A percentile compares a stretch with the other conserved stretches of the same genome.
Conservation (phyloP, 75 land plant species). For the Pseudotsuga menziesii region DNA sequence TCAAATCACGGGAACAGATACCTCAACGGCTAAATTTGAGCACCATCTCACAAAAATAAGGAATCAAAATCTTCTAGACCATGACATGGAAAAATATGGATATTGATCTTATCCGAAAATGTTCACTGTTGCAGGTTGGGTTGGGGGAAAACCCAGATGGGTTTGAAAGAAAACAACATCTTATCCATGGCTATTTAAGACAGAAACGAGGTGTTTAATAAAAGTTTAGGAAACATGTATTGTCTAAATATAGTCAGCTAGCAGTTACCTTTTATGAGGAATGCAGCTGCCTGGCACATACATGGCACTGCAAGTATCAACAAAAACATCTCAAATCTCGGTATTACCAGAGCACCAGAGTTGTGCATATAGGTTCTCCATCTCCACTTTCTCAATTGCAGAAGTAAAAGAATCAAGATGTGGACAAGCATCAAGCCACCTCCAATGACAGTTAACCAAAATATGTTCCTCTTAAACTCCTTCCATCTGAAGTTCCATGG, state of each 20-base stretch:
- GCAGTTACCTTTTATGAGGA: conserved; percentile 58
- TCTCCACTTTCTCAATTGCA: conserved; percentile 26
- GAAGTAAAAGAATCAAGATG: conserved; percentile 24
- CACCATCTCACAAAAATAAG: too few relatives aligned
- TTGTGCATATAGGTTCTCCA: conserved; percentile 23
- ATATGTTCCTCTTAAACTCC: conserved; percentile 69
- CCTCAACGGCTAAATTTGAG: background rate
- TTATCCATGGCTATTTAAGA: background rate
- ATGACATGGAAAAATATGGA: too few relatives aligned
- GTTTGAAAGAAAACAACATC: background rate
- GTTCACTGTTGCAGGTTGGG: too few relatives aligned
- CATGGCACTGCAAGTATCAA: conserved; percentile 61
- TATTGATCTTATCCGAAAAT: too few relatives aligned
- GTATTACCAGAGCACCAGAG: conserved; percentile 62
- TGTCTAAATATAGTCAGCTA: background rate
- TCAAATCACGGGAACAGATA: background rate
- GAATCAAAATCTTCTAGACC: too few relatives aligned
- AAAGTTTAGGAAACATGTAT: background rate
- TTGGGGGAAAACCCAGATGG: too few relatives aligned
- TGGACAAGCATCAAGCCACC: conserved; percentile 55
- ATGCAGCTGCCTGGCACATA: conserved; percentile 53
- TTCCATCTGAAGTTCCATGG: conserved; percentile 45
- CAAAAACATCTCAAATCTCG: conserved; percentile 78
- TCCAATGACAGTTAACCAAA: conserved; percentile 70
- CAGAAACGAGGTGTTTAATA: background rate